Base-by-base conservation (phyloP, 352 stramenopile genomes). In the Stephanocyclus meneghinianus region DNA sequence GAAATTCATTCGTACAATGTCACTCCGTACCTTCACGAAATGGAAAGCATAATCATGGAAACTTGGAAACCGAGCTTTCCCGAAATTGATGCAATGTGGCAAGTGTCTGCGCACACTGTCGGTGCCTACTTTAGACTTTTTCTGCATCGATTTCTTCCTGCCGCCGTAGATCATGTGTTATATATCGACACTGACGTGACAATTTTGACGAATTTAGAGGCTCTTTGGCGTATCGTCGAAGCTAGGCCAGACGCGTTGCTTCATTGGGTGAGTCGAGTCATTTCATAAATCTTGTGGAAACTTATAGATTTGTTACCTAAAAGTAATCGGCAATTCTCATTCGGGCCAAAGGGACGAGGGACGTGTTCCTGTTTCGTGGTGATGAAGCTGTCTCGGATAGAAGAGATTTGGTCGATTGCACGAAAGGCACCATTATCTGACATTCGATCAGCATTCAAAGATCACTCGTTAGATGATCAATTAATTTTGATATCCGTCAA, bases 1-100 rank as follows among this genome's bases (percentile, higher is more conserved):
- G 13, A 55, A 29, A 65, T 81, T 35, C 74, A 77, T 18, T 40
- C 61, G 6, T 77, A 81, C 57, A 63, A 81, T 64, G 53, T 81
- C 8, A 40, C 72, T 64, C 42, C 51, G 15, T 9, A 63, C 48
- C 42, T 44, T 37, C 13, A 30, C 35, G 7, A 64, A n/a, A 56
- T 76, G 73, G 53, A 66, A 29, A 4, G 15, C 11, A 11, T 51
- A 0, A 47, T 66, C 2, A 26, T 47, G 59, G 55, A 62, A 53
- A 51, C 56, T 73, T 47, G 45, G 18, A 40, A 53, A 21, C 45
- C 45, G 13, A 53, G 45, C 1, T 53, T 53, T 21, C 45, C 45
- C 13, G 45, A 16, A 21, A 2, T 53, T 1, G 45, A 53, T 7
- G 45, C n/a, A 26, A 7, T 16, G 2, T 21, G n/a, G 13, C 5